Evolutionary conservation across 352 stramenopile species (phyloP).

Genomic region (Blastocystis hominis): DNA sequence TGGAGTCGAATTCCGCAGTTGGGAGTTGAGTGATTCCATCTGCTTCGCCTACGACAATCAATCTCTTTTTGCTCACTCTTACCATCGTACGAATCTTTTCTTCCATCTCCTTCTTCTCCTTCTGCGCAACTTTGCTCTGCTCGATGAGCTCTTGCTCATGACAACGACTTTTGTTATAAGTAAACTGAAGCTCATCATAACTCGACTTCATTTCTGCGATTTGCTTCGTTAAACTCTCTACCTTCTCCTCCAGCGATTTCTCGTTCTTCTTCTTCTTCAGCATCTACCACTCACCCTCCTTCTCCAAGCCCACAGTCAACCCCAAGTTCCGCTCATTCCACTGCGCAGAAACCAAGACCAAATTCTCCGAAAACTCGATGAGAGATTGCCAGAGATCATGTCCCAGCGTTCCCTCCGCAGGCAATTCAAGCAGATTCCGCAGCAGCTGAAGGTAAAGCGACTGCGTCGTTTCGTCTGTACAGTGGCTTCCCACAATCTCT

Average conservation of each 20-base stretch:
- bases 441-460: slow-evolving; percentile 7
- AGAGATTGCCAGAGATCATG: slow-evolving; percentile 29
- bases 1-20: background rate
- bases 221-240: slow-evolving; percentile 71
- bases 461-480: slow-evolving; percentile 10
- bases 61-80: background rate
- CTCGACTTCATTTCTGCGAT: slow-evolving; percentile 70
- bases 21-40: background rate
- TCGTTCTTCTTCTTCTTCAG: slow-evolving; percentile 48
- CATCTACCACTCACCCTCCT: background rate
- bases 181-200: slow-evolving; percentile 62
- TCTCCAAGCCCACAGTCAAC: background rate
- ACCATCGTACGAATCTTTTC: background rate
- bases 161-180: background rate
- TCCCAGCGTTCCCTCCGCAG: background rate
- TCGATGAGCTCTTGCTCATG: slow-evolving; percentile 12
- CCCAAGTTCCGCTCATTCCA: slow-evolving; percentile 23
- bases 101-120: slow-evolving; percentile 62
- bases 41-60: background rate
- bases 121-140: background rate
- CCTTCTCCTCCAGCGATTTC: slow-evolving; percentile 64
- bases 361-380: slow-evolving; percentile 33
- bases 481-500: slow-evolving; percentile 24
- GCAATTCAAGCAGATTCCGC: background rate
- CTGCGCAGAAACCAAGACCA: background rate